These are phyloP conservation scores for Rhytidhysteron rufulum DNA, from an alignment of 2,329 filamentous ascomycete genomes.

Conservation along the genomic window DNA sequence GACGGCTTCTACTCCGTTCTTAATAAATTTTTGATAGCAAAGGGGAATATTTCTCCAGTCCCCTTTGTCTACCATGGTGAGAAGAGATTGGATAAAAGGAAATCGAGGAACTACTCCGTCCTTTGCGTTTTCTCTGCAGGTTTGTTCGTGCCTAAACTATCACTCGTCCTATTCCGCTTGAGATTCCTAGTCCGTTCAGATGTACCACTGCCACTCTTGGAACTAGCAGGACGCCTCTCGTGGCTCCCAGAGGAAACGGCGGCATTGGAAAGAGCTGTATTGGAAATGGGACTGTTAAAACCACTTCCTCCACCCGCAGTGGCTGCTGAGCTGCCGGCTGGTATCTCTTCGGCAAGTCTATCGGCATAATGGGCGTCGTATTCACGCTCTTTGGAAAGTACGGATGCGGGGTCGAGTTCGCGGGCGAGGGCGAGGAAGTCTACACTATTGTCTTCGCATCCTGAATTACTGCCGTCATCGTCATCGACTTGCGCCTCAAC, in stretches of 20 bases:
- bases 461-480: constrained; percentile 25
- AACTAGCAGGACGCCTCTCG: constrained; percentile 15
- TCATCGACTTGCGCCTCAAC: background rate
- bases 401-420: constrained; percentile 38
- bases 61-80: too few species aligned
- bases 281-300: constrained; percentile 37
- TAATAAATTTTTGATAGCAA: too few species aligned
- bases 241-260: too few species aligned
- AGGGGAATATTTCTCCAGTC: too few species aligned
- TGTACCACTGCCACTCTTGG: background rate
- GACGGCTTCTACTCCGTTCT: too few species aligned
- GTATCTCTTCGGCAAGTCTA: constrained; percentile 46
- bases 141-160: constrained; percentile 9
- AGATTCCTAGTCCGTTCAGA: background rate
- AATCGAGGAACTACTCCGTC: too few species aligned
- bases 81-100: too few species aligned
- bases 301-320: constrained; percentile 49
- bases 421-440: constrained; percentile 46
- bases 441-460: constrained; percentile 37
- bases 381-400: constrained; percentile 41
- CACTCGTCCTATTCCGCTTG: constrained; percentile 12
- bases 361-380: constrained; percentile 47
- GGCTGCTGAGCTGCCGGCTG: constrained; percentile 45
- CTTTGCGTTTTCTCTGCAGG: too few species aligned
- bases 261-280: constrained; percentile 2